phyloP scores from a whole-genome alignment of 306 rosid genomes.

The Trifolium fragiferum region DNA sequence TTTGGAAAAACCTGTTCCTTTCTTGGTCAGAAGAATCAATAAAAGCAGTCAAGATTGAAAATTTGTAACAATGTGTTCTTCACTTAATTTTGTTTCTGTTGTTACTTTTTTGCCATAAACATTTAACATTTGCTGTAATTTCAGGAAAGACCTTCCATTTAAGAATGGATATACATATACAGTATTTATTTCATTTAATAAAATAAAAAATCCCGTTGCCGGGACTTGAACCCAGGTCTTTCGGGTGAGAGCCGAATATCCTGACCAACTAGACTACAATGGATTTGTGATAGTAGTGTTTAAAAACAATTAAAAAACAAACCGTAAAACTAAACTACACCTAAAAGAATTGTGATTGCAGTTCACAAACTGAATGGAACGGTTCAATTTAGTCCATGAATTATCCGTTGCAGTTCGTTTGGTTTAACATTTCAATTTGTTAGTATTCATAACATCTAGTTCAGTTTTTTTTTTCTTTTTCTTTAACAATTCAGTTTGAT shows the following conservation, averaged over 20 bases:
- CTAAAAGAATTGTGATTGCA: background rate
- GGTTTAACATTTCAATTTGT: background rate
- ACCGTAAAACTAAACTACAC: background rate
- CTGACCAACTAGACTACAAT: background rate
- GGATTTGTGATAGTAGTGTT: background rate
- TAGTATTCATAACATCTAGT: too few species aligned
- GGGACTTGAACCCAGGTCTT: background rate
- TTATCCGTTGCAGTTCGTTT: too few species aligned
- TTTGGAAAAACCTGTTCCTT: conserved; percentile 67
- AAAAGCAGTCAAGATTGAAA: conserved; percentile 52
- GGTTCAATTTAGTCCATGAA: background rate
- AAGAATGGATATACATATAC: background rate
- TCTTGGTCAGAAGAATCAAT: conserved; percentile 59
- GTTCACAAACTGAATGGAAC: background rate
- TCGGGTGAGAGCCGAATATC: background rate
- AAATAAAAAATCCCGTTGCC: background rate
- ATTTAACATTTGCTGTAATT: background rate
- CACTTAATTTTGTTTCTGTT: background rate
- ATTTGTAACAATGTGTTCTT: conserved; percentile 4
- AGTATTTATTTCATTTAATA: background rate
- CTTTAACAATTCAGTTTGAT: too few species aligned
- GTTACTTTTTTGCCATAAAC: conserved; percentile 1
- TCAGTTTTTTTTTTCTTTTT: too few species aligned
- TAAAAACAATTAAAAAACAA: too few species aligned
- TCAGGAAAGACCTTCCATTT: conserved; percentile 17